A percentile compares a stretch with the other conserved stretches of the same genome.
phyloP scores from a whole-genome alignment of 1,284 basidiomycete species.

The Mrakiaceae sp. region DNA sequence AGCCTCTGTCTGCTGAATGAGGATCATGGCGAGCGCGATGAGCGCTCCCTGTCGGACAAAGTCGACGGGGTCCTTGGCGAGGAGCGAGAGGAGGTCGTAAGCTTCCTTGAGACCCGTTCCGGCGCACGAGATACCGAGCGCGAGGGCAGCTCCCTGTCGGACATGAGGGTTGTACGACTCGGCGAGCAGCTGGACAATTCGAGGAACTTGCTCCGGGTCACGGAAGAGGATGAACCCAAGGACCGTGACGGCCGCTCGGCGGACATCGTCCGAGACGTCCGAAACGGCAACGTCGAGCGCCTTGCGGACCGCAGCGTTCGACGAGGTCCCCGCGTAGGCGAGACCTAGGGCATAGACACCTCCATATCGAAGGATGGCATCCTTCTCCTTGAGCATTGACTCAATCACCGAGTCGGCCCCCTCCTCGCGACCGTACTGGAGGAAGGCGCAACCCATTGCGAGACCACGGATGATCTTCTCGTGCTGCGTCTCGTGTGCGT shows the following conservation, averaged over 20 bases:
- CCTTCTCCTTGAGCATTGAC: slow-evolving; percentile 70
- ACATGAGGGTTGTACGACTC: slow-evolving; percentile 99
- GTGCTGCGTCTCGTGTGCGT: slow-evolving; percentile 89
- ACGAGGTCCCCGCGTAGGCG: slow-evolving; percentile 86
- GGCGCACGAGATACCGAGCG: slow-evolving; percentile 87
- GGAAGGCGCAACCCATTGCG: slow-evolving; percentile 77
- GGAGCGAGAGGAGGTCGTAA: slow-evolving; percentile 84
- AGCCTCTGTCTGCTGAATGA: slow-evolving; percentile 87
- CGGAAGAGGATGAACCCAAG: slow-evolving; percentile 92
- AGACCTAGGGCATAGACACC: slow-evolving; percentile 90
- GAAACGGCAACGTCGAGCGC: slow-evolving; percentile 90
- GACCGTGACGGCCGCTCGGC: slow-evolving; percentile 84
- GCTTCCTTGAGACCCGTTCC: slow-evolving; percentile 93
- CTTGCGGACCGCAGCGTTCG: slow-evolving; percentile 81
- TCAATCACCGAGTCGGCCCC: slow-evolving; percentile 70
- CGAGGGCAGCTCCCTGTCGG: slow-evolving; percentile 85
- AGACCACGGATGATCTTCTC: slow-evolving; percentile 96
- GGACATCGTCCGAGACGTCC: slow-evolving; percentile 90
- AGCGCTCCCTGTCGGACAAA: slow-evolving; percentile 97
- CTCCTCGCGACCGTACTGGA: slow-evolving; percentile 83
- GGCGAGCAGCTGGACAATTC: slow-evolving; percentile 85
- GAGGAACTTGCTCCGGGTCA: slow-evolving; percentile 82
- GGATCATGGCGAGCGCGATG: slow-evolving; percentile 85
- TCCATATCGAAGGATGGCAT: slow-evolving; percentile 88
- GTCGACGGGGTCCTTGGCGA: slow-evolving; percentile 93